These are phyloP conservation scores for Xylariales sp. DNA, from an alignment of 2,329 filamentous ascomycete species.

Conservation along the genomic window DNA sequence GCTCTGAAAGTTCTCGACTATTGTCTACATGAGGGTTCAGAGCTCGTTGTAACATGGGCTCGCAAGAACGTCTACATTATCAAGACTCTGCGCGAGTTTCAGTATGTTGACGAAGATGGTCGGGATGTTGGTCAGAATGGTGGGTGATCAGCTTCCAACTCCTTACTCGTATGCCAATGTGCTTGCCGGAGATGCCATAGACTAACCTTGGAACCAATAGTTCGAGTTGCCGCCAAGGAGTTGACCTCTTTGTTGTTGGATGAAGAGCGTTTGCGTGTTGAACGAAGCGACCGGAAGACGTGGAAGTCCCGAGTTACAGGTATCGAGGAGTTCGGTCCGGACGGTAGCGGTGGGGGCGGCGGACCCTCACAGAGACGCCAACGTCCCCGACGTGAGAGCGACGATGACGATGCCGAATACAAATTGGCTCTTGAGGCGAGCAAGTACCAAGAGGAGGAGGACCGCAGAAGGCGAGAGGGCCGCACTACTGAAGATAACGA, in stretches of 20 bases:
- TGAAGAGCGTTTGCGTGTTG: constrained; percentile 84
- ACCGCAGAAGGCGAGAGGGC: constrained; percentile 67
- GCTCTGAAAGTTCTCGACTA: constrained; percentile 97
- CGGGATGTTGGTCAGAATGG: constrained; percentile 95
- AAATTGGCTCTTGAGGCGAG: constrained; percentile 89
- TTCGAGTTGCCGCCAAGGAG: constrained; percentile 93
- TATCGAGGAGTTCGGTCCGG: constrained; percentile 71
- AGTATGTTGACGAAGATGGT: constrained; percentile 93
- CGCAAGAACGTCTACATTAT: constrained; percentile 98
- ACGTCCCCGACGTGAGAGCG: constrained; percentile 45
- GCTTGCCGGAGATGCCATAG: not conserved
- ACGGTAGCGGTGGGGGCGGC: constrained; percentile 34
- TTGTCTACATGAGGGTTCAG: constrained; percentile 93
- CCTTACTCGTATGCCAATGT: too few relatives aligned
- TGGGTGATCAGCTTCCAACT: constrained; percentile 42
- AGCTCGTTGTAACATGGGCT: constrained; percentile 95
- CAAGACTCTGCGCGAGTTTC: constrained; percentile 95
- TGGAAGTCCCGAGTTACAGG: constrained; percentile 97
- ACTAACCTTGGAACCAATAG: constrained; percentile 40
- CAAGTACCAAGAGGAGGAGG: constrained; percentile 91
- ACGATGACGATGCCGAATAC: constrained; percentile 86
- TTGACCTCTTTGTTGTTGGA: constrained; percentile 87
- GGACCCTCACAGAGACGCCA: constrained; percentile 36
- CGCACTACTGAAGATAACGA: constrained; percentile 58
- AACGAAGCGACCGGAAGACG: constrained; percentile 84